Percentiles rank a stretch among this genome's conserved stretches.
Conservation (phyloP, 306 rosid species). For the Vigna trinervia region DNA sequence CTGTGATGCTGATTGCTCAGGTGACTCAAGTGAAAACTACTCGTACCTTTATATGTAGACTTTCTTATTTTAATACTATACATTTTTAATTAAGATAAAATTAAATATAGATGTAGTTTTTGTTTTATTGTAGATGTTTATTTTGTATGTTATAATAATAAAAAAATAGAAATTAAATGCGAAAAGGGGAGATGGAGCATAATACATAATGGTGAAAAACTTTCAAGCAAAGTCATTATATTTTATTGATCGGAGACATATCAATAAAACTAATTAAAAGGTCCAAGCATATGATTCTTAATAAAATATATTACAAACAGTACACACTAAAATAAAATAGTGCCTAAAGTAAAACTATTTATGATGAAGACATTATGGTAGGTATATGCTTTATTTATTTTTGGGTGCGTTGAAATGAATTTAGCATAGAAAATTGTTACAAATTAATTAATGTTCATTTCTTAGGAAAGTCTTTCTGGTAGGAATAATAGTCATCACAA, state of each 20-base stretch:
- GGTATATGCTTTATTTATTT: too few species aligned
- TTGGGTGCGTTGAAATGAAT: not conserved
- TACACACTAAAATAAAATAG: too few species aligned
- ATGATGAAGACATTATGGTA: too few species aligned
- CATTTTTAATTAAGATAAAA: not conserved
- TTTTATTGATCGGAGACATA: not conserved
- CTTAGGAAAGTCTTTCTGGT: constrained; percentile 34
- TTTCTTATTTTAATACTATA: not conserved
- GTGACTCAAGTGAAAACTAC: not conserved
- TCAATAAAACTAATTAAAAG: not conserved
- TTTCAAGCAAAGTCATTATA: not conserved
- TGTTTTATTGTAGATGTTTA: not conserved
- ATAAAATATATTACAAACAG: not conserved
- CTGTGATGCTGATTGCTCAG: not conserved
- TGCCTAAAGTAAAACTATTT: not conserved
- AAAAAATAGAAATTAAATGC: too few species aligned
- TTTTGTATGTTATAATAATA: not conserved
- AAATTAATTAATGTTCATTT: not conserved
- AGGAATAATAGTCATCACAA: constrained; percentile 29
- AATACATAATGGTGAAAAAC: not conserved
- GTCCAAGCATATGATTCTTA: not conserved
- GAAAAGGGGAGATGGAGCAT: not conserved
- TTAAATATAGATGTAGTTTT: not conserved
- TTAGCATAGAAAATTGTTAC: not conserved
- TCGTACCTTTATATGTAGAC: not conserved